Base-by-base conservation (phyloP, 148 eudicot species). In the Polygonum aviculare region DNA sequence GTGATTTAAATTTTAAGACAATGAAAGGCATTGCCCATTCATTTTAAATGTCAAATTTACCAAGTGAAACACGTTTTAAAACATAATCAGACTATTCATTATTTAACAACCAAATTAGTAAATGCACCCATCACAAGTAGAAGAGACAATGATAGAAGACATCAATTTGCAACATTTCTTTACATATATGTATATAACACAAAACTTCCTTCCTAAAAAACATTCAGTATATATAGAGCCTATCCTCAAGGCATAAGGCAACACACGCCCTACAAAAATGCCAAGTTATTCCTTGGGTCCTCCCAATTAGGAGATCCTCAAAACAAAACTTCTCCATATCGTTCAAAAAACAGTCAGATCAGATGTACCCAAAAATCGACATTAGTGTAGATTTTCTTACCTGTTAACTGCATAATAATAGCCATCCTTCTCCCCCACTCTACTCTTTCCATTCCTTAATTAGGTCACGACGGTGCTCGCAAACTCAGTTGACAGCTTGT, bases 381-480 rank as follows among this genome's bases (percentile, higher is more conserved):
- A 67, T 67, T 10, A 67, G 35, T 36, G 14, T 18, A 1, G 31
- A 18, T 10, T 40, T 15, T 2, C 22, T 44, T 84, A 92, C 97
- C 96, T 94, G 79, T 77, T 83, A 48, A 26, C 78, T 35, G 83
- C 82, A 75, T 79, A 80, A 77, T 75, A 74, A 77, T 75, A 74
- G 40, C 71, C 71, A 65, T 85, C 81, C 76, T 82, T 81, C 75
- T 60, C 78, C 3, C 73, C 71, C 55, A 72, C 75, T 67, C 50
- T 48, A 87, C 78, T 88, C 95, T 73, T 78, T 94, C 93, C n/a
- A 92, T 82, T 87, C 90, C 98, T 86, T 94, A 93, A 80, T 92
- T 97, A 81, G 89, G 88, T 92, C 1, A 89, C 81, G 77, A 94
- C 89, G 76, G 92, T 86, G 77, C 80, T 83, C 38, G 84, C 79